Conservation (phyloP, 208 protist species). For the Trypanosoma rangeli region DNA sequence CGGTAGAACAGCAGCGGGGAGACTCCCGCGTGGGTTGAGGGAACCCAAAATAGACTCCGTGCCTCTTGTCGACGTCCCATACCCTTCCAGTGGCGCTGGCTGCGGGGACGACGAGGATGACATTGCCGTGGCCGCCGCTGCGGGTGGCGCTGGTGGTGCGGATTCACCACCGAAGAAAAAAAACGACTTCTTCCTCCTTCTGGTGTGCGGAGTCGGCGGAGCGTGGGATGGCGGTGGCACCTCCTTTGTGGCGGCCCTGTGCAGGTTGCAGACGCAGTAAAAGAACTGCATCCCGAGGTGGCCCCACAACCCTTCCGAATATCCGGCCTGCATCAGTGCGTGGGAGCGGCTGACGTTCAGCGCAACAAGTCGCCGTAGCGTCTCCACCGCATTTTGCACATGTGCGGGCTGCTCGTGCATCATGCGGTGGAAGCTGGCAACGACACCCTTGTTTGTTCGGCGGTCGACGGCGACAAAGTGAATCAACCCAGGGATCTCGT, state of each 20-base stretch:
- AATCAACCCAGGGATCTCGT: conserved; percentile 22
- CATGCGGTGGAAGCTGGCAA: conserved; percentile 27
- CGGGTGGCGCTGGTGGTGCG: not conserved
- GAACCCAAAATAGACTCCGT: conserved; percentile 6
- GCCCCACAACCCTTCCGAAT: conserved; percentile 26
- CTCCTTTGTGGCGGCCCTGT: not conserved
- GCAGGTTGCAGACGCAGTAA: conserved; percentile 16
- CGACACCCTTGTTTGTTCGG: conserved; percentile 11
- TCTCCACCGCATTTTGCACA: conserved; percentile 8
- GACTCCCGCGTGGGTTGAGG: not conserved
- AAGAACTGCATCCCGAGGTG: conserved; percentile 32
- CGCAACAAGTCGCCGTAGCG: conserved; percentile 16
- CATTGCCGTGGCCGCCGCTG: not conserved
- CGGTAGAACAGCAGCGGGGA: conserved; percentile 1
- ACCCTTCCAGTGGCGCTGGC: not conserved
- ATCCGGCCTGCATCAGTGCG: conserved; percentile 11
- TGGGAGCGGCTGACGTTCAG: conserved; percentile 30
- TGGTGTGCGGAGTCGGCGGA: not conserved
- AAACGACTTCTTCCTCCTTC: not conserved
- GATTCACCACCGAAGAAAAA: not conserved
- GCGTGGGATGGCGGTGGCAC: not conserved
- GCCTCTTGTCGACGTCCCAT: not conserved
- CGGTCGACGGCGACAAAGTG: conserved; percentile 27
- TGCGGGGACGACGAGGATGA: not conserved
- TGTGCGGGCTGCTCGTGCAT: conserved; percentile 15